Evolutionary conservation across 2,329 filamentous ascomycete species (phyloP).

Genomic region (Mycogone perniciosa): DNA sequence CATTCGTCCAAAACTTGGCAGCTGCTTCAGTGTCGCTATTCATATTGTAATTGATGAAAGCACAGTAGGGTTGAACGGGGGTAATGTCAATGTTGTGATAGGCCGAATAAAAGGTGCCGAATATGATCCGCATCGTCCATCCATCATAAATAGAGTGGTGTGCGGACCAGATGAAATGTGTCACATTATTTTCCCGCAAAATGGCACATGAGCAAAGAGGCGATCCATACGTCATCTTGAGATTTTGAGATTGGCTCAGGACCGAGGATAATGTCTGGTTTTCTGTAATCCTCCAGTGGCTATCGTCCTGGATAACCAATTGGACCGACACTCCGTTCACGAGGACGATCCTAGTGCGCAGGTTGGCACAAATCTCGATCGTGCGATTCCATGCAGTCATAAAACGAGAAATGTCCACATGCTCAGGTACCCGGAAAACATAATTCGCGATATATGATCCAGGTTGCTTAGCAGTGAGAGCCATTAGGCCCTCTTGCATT

Average conservation of each 20-base stretch:
- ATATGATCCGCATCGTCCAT: conserved; percentile 17
- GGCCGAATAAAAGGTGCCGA: conserved; percentile 7
- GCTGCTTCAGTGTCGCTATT: not conserved
- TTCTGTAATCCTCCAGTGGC: not conserved
- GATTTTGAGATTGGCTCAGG: not conserved
- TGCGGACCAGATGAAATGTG: conserved; percentile 18
- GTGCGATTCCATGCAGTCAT: conserved; percentile 12
- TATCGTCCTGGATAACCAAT: not conserved
- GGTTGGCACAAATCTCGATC: not conserved
- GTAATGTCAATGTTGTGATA: not conserved
- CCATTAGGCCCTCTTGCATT: conserved; percentile 12
- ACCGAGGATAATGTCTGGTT: not conserved
- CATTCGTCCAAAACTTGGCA: not conserved
- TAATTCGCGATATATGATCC: conserved; percentile 1
- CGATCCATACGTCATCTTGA: not conserved
- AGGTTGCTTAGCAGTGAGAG: conserved; percentile 5
- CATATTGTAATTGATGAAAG: not conserved
- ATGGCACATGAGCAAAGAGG: not conserved
- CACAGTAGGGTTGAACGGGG: not conserved
- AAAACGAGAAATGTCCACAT: not conserved
- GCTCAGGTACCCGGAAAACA: not conserved
- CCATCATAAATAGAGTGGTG: conserved; percentile 26
- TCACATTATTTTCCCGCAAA: not conserved
- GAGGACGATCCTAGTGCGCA: conserved; percentile 14
- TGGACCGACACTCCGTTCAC: not conserved